Percentiles rank a stretch among this genome's conserved stretches.
These are phyloP conservation scores for Neofusicoccum laricinum DNA, from an alignment of 2,329 filamentous ascomycete species.

Conservation along the genomic window DNA sequence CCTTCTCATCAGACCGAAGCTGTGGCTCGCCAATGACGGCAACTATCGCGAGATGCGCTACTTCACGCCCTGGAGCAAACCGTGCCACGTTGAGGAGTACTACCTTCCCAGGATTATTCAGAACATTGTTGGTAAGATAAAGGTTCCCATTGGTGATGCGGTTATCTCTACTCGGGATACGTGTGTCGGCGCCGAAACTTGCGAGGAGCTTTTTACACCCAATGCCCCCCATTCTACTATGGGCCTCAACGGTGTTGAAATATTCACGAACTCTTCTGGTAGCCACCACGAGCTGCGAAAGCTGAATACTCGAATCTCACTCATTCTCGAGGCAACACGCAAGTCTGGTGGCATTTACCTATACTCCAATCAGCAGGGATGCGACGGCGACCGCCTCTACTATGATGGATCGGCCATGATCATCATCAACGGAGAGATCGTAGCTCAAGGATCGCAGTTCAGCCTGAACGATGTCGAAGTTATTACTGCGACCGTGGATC, in stretches of 20 bases:
- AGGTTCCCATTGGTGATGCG: constrained; percentile 66
- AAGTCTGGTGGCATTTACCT: constrained; percentile 61
- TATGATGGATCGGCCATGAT: constrained; percentile 59
- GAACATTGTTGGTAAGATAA: constrained; percentile 53
- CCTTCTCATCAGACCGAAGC: constrained; percentile 68
- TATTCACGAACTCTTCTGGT: constrained; percentile 65
- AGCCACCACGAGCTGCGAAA: constrained; percentile 68
- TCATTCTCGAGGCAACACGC: constrained; percentile 65
- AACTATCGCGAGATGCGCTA: constrained; percentile 47
- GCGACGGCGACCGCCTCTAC: constrained; percentile 36
- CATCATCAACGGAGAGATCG: constrained; percentile 58
- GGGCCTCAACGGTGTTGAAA: constrained; percentile 68
- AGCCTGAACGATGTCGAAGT: constrained; percentile 55
- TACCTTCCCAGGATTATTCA: constrained; percentile 60
- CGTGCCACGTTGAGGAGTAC: constrained; percentile 61
- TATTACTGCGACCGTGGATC: constrained; percentile 54
- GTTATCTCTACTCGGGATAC: constrained; percentile 62
- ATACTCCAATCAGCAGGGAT: constrained; percentile 62
- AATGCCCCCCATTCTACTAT: constrained; percentile 55
- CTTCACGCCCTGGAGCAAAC: constrained; percentile 44
- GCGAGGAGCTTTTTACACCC: constrained; percentile 48
- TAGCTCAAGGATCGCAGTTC: constrained; percentile 67
- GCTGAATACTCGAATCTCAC: constrained; percentile 59
- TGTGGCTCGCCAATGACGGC: constrained; percentile 69
- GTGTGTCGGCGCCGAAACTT: constrained; percentile 62